phyloP scores from a whole-genome alignment of 306 rosid genomes.

The Abrus precatorius region DNA sequence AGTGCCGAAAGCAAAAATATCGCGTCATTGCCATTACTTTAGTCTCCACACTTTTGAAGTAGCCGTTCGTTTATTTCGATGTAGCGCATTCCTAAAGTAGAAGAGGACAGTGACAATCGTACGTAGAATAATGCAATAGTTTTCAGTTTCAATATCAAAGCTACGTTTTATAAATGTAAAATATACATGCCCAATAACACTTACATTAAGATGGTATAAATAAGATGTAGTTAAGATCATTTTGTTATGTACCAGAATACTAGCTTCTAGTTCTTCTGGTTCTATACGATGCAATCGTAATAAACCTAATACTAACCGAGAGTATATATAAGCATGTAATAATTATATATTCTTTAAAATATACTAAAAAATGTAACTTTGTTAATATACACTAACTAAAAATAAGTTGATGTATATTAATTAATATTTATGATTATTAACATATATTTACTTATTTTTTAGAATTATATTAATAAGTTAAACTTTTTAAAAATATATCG shows the following conservation, averaged over 20 bases:
- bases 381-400: too few species aligned
- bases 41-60: constrained; percentile 55
- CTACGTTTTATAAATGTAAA: neutral
- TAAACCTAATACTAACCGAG: neutral
- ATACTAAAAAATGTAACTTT: too few species aligned
- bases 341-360: too few species aligned
- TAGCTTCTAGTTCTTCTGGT: neutral
- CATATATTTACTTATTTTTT: too few species aligned
- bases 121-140: constrained; percentile 9
- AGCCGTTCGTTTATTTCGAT: constrained; percentile 55
- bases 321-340: too few species aligned
- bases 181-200: neutral
- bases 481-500: too few species aligned
- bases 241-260: neutral
- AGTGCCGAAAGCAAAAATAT: constrained; percentile 64
- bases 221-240: neutral
- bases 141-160: constrained; percentile 3
- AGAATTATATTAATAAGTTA: too few species aligned
- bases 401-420: too few species aligned
- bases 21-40: constrained; percentile 49
- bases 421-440: too few species aligned
- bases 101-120: neutral
- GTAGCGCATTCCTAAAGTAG: constrained; percentile 33
- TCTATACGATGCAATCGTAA: constrained; percentile 1
- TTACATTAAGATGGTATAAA: constrained; percentile 4